A percentile compares a stretch with the other conserved stretches of the same genome.
Evolutionary conservation across 2,329 filamentous ascomycete species (phyloP).

Genomic region (Chaetomiaceae sp.): DNA sequence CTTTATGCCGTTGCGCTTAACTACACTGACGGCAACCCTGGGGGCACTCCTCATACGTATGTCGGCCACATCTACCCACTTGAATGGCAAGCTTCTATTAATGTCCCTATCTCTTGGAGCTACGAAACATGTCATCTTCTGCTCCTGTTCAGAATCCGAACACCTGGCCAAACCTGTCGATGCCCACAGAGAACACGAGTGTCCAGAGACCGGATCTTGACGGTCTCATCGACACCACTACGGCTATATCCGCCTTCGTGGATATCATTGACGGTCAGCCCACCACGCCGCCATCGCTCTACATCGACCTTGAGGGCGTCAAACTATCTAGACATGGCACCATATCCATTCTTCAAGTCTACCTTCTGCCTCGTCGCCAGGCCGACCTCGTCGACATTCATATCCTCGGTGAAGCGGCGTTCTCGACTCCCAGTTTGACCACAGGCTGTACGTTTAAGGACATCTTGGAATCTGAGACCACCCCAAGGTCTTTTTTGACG

Average conservation of each 20-base stretch:
- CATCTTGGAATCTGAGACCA: conserved; percentile 41
- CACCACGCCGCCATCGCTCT: conserved; percentile 34
- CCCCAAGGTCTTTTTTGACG: conserved; percentile 54
- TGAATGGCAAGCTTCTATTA: too few relatives aligned
- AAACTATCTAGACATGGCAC: conserved; percentile 24
- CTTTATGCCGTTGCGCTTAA: too few relatives aligned
- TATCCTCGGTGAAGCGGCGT: not conserved
- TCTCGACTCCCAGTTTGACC: not conserved
- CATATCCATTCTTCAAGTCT: conserved; percentile 16
- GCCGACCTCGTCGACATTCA: conserved; percentile 34
- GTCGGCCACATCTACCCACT: too few relatives aligned
- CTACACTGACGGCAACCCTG: too few relatives aligned
- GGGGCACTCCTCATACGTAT: too few relatives aligned
- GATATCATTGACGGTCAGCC: not conserved
- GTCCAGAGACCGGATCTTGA: not conserved
- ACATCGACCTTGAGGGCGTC: conserved; percentile 46
- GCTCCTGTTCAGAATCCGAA: too few relatives aligned
- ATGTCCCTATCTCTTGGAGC: too few relatives aligned
- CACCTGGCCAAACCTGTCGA: too few relatives aligned
- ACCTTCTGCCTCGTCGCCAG: conserved; percentile 11
- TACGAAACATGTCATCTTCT: too few relatives aligned
- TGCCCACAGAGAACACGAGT: too few relatives aligned
- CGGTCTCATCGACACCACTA: not conserved
- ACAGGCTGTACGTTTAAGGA: conserved; percentile 28
- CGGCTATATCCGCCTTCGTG: not conserved